phyloP scores from a whole-genome alignment of 129 eudicot species.

The Helichrysum umbraculigerum region DNA sequence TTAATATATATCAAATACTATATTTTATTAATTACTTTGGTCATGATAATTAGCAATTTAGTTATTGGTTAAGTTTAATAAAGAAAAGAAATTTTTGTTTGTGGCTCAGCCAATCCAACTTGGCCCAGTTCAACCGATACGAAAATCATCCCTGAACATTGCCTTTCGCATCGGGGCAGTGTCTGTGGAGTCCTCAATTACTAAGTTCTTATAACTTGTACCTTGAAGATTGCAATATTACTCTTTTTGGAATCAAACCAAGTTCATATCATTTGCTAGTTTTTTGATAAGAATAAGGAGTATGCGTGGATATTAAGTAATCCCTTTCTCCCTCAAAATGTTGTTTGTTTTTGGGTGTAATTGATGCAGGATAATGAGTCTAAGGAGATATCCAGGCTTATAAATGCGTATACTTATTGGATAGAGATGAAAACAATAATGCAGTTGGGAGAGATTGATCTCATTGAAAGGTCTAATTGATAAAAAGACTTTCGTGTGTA shows the following conservation, averaged over 20 bases:
- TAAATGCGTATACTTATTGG: constrained; percentile 28
- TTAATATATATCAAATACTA: no score
- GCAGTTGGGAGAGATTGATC: constrained; percentile 3
- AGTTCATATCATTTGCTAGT: not conserved
- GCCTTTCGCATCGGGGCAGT: not conserved
- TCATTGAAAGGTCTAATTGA: constrained; percentile 24
- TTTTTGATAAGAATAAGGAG: not conserved
- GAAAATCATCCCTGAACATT: no score
- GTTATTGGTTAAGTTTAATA: not conserved
- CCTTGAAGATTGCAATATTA: not conserved
- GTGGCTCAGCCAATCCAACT: not conserved
- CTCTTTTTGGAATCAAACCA: not conserved
- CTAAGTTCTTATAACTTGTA: not conserved
- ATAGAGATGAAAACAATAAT: constrained; percentile 29
- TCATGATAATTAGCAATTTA: not conserved
- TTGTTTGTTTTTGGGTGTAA: not conserved
- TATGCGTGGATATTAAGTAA: not conserved
- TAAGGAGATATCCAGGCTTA: constrained; percentile 13
- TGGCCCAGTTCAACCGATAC: not conserved
- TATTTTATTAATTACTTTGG: not conserved
- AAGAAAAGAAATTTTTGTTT: not conserved
- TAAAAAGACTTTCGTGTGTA: constrained; percentile 16
- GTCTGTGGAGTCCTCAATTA: not conserved
- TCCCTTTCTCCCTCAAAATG: not conserved
- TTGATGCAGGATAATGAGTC: constrained; percentile 3